Percentiles rank a stretch among this genome's conserved stretches.
These are phyloP conservation scores for Coleophoma eucalyptorum DNA, from an alignment of 2,329 filamentous ascomycete genomes.

Conservation along the genomic window DNA sequence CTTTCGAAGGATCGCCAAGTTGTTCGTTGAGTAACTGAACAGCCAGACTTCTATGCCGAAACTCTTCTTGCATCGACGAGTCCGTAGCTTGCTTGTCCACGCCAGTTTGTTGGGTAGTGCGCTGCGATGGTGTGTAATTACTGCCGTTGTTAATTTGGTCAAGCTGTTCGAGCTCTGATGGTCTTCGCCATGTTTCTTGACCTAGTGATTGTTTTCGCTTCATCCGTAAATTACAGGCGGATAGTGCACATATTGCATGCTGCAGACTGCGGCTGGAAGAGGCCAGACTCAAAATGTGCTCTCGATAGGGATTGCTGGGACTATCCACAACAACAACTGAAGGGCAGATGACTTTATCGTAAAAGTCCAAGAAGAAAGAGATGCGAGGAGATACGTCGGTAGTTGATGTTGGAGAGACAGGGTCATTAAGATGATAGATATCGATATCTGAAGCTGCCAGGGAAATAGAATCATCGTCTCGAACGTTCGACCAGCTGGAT, in stretches of 20 bases:
- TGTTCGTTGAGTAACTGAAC: slow-evolving; percentile 82
- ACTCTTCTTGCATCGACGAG: slow-evolving; percentile 69
- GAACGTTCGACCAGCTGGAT: slow-evolving; percentile 26
- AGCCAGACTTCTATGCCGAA: slow-evolving; percentile 76
- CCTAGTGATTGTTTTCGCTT: slow-evolving; percentile 64
- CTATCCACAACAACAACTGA: slow-evolving; percentile 90
- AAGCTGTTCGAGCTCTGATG: slow-evolving; percentile 24
- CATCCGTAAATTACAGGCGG: slow-evolving; percentile 88
- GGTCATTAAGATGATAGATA: slow-evolving; percentile 32
- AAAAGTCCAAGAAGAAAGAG: slow-evolving; percentile 89
- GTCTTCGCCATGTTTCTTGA: slow-evolving; percentile 45
- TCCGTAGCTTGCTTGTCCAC: slow-evolving; percentile 41
- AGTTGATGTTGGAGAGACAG: slow-evolving; percentile 48
- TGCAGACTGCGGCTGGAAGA: slow-evolving; percentile 78
- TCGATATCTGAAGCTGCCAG: slow-evolving; percentile 22
- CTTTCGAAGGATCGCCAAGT: slow-evolving; percentile 69
- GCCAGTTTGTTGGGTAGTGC: slow-evolving; percentile 17
- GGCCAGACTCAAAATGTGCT: slow-evolving; percentile 76
- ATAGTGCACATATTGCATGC: slow-evolving; percentile 85
- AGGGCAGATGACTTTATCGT: slow-evolving; percentile 86
- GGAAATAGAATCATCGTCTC: slow-evolving; percentile 27
- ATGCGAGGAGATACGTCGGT: slow-evolving; percentile 70
- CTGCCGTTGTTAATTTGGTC: slow-evolving; percentile 24
- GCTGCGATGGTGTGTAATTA: slow-evolving; percentile 10
- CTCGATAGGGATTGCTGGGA: slow-evolving; percentile 79